Conservation (phyloP, 2,329 filamentous ascomycete species). For the Lecanosticta acicola region DNA sequence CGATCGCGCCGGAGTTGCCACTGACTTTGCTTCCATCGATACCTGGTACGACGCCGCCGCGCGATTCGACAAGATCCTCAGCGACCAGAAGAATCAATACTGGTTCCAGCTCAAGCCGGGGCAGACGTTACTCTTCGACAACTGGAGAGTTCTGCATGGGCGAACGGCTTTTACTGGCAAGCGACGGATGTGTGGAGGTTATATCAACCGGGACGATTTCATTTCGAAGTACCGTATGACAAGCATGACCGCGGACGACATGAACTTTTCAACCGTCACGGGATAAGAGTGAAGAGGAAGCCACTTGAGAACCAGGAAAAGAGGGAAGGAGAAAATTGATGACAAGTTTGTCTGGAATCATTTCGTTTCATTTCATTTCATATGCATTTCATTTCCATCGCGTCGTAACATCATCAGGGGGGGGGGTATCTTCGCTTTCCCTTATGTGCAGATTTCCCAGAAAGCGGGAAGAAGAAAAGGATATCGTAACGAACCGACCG, state of each 20-base stretch:
- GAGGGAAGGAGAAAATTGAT: background rate
- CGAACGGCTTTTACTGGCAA: slow-evolving; percentile 75
- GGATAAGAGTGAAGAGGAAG: slow-evolving; percentile 15
- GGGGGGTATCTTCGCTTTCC: background rate
- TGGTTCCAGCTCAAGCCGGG: slow-evolving; percentile 80
- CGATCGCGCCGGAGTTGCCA: slow-evolving; percentile 66
- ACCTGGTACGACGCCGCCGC: slow-evolving; percentile 74
- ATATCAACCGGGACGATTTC: slow-evolving; percentile 78
- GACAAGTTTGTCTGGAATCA: background rate
- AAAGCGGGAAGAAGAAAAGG: background rate
- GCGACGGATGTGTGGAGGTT: slow-evolving; percentile 83
- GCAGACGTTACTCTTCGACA: slow-evolving; percentile 79
- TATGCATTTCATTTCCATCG: background rate
- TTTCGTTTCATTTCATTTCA: background rate
- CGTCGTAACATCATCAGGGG: background rate
- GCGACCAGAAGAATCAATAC: slow-evolving; percentile 60
- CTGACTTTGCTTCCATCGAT: slow-evolving; percentile 41
- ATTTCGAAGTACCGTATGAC: slow-evolving; percentile 69
- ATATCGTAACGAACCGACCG: background rate
- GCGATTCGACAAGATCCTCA: slow-evolving; percentile 67
- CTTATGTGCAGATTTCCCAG: background rate
- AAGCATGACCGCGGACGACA: slow-evolving; percentile 47
- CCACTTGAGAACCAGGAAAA: background rate
- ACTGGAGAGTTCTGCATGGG: slow-evolving; percentile 91
- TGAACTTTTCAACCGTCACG: slow-evolving; percentile 29